phyloP scores from a whole-genome alignment of 2,329 filamentous ascomycete species.

The Sphaerulina musiva region DNA sequence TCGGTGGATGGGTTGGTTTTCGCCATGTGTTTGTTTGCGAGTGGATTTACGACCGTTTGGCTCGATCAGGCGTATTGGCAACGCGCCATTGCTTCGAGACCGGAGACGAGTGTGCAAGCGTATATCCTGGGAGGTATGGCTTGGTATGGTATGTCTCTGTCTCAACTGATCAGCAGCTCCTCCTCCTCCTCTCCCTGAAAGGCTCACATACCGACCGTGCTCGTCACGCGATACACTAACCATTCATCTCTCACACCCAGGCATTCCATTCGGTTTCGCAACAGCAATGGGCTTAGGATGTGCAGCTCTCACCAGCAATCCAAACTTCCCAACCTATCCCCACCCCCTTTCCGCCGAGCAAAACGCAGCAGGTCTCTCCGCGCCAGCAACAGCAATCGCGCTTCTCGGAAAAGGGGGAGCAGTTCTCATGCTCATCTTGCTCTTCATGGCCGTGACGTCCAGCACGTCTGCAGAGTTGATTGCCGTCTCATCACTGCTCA shows the following conservation, averaged over 20 bases:
- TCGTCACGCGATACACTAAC: neutral
- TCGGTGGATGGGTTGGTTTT: slow-evolving; percentile 42
- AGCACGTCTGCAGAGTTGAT: slow-evolving; percentile 48
- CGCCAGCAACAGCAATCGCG: slow-evolving; percentile 30
- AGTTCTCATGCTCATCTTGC: slow-evolving; percentile 42
- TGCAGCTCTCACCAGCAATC: slow-evolving; percentile 40
- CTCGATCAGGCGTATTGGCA: slow-evolving; percentile 41
- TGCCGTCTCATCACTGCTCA: slow-evolving; percentile 47
- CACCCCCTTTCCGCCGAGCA: slow-evolving; percentile 25
- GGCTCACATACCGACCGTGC: too few relatives aligned
- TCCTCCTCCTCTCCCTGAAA: too few relatives aligned
- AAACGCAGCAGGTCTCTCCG: slow-evolving; percentile 29
- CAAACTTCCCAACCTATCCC: slow-evolving; percentile 41
- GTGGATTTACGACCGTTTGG: slow-evolving; percentile 33
- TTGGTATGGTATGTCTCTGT: slow-evolving; percentile 37
- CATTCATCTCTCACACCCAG: neutral
- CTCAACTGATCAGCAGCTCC: neutral
- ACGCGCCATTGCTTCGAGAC: slow-evolving; percentile 38
- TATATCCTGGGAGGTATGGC: slow-evolving; percentile 41
- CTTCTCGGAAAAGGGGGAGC: slow-evolving; percentile 41
- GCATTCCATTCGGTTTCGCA: slow-evolving; percentile 43
- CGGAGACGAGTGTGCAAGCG: slow-evolving; percentile 35
- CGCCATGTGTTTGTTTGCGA: slow-evolving; percentile 31
- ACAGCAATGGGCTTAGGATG: slow-evolving; percentile 44
- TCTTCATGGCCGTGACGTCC: slow-evolving; percentile 49